phyloP scores from a whole-genome alignment of 2,329 filamentous ascomycete genomes.

The Bisporella sp. region DNA sequence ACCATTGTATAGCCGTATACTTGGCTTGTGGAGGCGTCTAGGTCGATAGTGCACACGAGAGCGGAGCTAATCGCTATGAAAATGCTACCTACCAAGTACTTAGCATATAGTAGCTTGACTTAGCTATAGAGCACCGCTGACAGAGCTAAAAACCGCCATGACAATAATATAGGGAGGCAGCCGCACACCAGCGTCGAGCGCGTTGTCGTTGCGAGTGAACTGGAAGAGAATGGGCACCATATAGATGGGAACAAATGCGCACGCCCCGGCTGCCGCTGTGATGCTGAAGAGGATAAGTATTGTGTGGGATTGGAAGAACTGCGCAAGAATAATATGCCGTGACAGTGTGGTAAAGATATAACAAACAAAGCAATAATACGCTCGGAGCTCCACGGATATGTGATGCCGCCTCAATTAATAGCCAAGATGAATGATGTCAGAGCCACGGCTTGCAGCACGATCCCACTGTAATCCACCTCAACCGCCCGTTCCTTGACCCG shows the following conservation, averaged over 20 bases:
- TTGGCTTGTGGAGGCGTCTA: constrained; percentile 15
- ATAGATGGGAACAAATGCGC: constrained; percentile 18
- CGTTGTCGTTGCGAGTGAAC: constrained; percentile 40
- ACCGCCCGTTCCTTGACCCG: too few relatives aligned
- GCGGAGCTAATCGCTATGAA: constrained; percentile 28
- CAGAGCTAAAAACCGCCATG: constrained; percentile 29
- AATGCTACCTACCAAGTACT: constrained; percentile 30
- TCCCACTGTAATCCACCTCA: too few relatives aligned
- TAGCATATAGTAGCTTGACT: constrained; percentile 31
- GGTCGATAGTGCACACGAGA: constrained; percentile 26
- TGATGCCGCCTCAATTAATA: constrained; percentile 21
- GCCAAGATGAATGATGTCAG: constrained; percentile 21
- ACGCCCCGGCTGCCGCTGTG: constrained; percentile 21
- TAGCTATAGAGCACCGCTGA: constrained; percentile 27
- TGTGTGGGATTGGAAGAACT: constrained; percentile 29
- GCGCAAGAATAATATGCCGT: constrained; percentile 9
- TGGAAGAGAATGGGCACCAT: constrained; percentile 44
- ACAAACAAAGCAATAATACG: constrained; percentile 26
- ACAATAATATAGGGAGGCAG: constrained; percentile 30
- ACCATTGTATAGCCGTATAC: constrained; percentile 33
- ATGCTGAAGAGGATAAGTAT: constrained; percentile 31
- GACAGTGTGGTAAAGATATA: constrained; percentile 26
- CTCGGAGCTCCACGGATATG: constrained; percentile 15
- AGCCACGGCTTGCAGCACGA: too few relatives aligned
- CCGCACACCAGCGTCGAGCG: constrained; percentile 36